phyloP scores from a whole-genome alignment of 176 grass and related monocot species.

The Bolboschoenus planiculmis region DNA sequence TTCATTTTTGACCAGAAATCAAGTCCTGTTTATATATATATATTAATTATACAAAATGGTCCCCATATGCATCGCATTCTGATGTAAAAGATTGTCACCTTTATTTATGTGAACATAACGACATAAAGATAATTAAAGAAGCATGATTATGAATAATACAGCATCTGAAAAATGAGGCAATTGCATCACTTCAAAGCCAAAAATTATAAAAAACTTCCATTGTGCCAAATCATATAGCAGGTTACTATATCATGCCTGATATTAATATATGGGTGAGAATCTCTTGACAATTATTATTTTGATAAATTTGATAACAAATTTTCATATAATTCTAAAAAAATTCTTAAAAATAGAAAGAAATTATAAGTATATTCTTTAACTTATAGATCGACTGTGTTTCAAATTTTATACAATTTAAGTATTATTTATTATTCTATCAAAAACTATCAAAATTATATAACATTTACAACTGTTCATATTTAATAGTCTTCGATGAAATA shows the following conservation, averaged over 20 bases:
- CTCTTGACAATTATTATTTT: too few relatives aligned
- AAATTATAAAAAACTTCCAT: neutral
- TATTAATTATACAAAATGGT: neutral
- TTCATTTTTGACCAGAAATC: neutral
- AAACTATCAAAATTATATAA: too few relatives aligned
- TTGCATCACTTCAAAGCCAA: neutral
- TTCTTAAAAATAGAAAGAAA: too few relatives aligned
- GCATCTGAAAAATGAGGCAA: conserved; percentile 4
- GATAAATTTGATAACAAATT: too few relatives aligned
- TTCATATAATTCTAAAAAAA: too few relatives aligned
- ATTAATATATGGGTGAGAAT: too few relatives aligned
- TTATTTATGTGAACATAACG: neutral
- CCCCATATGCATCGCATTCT: neutral
- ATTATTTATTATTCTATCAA: too few relatives aligned
- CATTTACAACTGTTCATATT: too few relatives aligned
- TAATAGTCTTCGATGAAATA: too few relatives aligned
- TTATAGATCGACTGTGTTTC: too few relatives aligned
- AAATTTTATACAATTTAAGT: too few relatives aligned
- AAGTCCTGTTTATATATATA: neutral
- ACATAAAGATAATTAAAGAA: neutral
- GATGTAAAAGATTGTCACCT: neutral
- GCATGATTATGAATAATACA: neutral
- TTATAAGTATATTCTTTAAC: too few relatives aligned
- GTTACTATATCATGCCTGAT: neutral
- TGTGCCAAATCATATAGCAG: neutral